A percentile compares a stretch with the other conserved stretches of the same genome.
phyloP scores from a whole-genome alignment of 2,329 filamentous ascomycete genomes.

The Hawksworthiomyces lignivorus region DNA sequence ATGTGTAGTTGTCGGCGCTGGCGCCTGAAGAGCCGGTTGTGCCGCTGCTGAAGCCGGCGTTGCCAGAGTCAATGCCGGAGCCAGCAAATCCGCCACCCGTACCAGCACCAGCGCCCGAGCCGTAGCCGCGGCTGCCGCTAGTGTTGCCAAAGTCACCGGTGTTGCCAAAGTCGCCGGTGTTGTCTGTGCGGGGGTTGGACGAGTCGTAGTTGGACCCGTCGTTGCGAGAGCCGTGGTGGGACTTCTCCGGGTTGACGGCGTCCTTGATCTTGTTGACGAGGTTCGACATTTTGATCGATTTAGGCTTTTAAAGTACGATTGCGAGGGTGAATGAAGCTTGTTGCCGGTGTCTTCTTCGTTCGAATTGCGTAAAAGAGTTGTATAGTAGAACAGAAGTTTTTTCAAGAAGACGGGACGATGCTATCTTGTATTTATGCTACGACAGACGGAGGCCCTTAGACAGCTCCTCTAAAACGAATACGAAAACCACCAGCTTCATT shows the following conservation, averaged over 20 bases:
- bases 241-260: slow-evolving; percentile 31
- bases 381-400: not conserved
- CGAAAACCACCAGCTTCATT: no score
- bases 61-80: no score
- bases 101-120: no score
- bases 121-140: slow-evolving; percentile 10
- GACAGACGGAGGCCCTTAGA: no score
- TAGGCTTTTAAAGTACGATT: no score
- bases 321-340: not conserved
- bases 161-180: slow-evolving; percentile 11
- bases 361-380: no score
- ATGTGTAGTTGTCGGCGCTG: slow-evolving; percentile 3
- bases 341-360: slow-evolving; percentile 4
- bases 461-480: no score
- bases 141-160: slow-evolving; percentile 17
- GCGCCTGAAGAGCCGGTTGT: not conserved
- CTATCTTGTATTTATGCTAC: not conserved
- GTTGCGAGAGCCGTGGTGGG: slow-evolving; percentile 13
- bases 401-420: not conserved
- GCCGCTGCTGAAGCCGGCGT: no score
- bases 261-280: slow-evolving; percentile 56
- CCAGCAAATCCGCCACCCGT: no score
- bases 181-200: no score
- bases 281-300: slow-evolving; percentile 51
- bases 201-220: not conserved